A percentile compares a stretch with the other conserved stretches of the same genome.
Evolutionary conservation across 768 basidiomycete species (phyloP).

Genomic region (Flagelloscypha sp.): DNA sequence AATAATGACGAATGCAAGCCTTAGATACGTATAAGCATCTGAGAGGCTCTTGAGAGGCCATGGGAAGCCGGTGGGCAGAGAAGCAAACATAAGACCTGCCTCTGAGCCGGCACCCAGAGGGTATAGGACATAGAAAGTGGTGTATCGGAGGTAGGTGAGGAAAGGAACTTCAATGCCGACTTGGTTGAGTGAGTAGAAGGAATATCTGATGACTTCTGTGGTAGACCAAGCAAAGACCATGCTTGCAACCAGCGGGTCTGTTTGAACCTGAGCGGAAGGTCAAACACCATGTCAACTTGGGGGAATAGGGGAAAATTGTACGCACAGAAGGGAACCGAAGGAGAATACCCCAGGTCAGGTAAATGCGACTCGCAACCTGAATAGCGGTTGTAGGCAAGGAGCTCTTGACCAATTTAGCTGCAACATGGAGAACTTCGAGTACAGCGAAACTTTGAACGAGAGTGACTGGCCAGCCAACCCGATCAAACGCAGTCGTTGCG

Average conservation of each 20-base stretch:
- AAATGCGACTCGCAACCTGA: conserved; percentile 77
- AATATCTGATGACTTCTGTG: conserved; percentile 88
- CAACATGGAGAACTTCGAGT: conserved; percentile 77
- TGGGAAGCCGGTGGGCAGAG: conserved; percentile 50
- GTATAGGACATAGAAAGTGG: conserved; percentile 90
- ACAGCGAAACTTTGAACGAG: conserved; percentile 78
- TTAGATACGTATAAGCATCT: too few species aligned
- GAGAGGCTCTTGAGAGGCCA: too few species aligned
- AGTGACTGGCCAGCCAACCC: conserved; percentile 52
- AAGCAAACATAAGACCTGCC: conserved; percentile 72
- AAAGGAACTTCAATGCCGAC: conserved; percentile 41
- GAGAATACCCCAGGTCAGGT: conserved; percentile 80
- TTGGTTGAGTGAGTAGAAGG: conserved; percentile 72
- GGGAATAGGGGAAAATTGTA: conserved; percentile 8
- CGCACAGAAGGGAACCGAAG: conserved; percentile 54
- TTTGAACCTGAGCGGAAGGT: conserved; percentile 40
- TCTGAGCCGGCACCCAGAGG: conserved; percentile 89
- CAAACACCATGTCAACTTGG: neutral
- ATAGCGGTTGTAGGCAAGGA: conserved; percentile 65
- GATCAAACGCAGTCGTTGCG: conserved; percentile 49
- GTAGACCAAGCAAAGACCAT: conserved; percentile 92
- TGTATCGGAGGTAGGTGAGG: conserved; percentile 76
- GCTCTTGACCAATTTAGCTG: conserved; percentile 72
- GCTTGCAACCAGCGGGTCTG: conserved; percentile 73
- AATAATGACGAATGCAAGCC: too few species aligned